Evolutionary conservation across 192 early-diverging fungal species (phyloP), one percentile per base, ranked within the genome.

Genomic region (Chytriomyces sp.): DNA sequence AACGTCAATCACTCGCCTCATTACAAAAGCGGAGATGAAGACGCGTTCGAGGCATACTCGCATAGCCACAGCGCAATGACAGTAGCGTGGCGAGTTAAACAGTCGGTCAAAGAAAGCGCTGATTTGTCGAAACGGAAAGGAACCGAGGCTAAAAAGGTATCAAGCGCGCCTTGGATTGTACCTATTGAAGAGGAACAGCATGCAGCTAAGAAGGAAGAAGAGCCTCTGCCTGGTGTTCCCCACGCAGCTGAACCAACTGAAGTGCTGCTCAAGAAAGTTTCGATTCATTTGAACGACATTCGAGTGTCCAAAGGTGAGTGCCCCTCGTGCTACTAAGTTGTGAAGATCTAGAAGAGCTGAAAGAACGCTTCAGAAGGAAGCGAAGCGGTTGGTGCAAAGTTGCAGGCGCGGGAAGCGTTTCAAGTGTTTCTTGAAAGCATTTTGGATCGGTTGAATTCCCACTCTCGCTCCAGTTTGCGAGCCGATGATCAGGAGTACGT

Each of bases 391-490:
- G 57, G 69, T 44, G 69, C 69, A 16, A 71, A 71, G 28, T 9
- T 76, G 23, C 75, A 76, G 45, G 75, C 75, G 20, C 44, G 75
- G 11, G 75, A 76, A 50, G 75, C 75, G 8, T 76, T 76, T 66
- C 75, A 76, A 57, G 75, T 76, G 8, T 76, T 76, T 66, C 65
- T 76, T 11, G 75, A 76, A 45, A 76, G 69, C 45, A 76, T 76
- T 35, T 24, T 76, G 64, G 63, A 11, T 28, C 35, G 75, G 45
- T 59, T 76, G 48, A 76, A 76, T 26, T 18, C 24, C 5, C 50
- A 66, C 50, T 68, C 43, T 50, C 16, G 18, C 11, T 47, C 50
- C 11, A 68, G 65, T 18, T 9, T 47, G 20, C 7, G 26, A 10
- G 8, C 16, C 1, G 43, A 69, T 24, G 75, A 76, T 35, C 45